Evolutionary conservation across 1,139 yeast genomes (phyloP).

Genomic region (Taphrina communis): DNA sequence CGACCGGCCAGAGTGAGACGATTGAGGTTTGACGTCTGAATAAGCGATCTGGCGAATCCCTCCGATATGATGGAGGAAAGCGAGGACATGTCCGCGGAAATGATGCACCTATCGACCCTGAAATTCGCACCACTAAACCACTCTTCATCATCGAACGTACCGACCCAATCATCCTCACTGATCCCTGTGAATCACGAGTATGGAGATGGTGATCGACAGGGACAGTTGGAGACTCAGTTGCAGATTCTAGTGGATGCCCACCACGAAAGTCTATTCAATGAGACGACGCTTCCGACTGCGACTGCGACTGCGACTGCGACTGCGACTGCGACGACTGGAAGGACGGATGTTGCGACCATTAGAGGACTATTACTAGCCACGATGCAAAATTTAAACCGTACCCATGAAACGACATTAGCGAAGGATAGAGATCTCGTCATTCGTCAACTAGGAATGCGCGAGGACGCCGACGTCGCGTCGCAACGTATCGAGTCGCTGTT

Average conservation of each 20-base stretch:
- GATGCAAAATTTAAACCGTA: background rate
- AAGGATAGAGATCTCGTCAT: background rate
- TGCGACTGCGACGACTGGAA: background rate
- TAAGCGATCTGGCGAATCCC: no score
- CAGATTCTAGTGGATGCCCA: slow-evolving; percentile 9
- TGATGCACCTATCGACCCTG: slow-evolving; percentile 1
- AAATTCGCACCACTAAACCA: slow-evolving; percentile 13
- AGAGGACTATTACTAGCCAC: background rate
- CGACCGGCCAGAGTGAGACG: no score
- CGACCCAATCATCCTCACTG: no score
- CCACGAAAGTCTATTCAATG: background rate
- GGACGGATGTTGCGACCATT: background rate
- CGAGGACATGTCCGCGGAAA: background rate
- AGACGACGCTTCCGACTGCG: no score
- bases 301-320: no score
- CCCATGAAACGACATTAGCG: background rate
- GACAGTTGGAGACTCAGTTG: background rate
- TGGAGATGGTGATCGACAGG: no score
- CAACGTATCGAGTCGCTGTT: background rate
- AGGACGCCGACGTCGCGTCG: background rate
- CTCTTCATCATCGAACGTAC: background rate
- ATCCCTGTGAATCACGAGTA: no score
- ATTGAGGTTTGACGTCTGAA: no score
- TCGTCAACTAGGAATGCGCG: background rate
- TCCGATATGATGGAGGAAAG: background rate